Evolutionary conservation across 2,329 filamentous ascomycete genomes (phyloP).

Genomic region (Alternaria dauci): DNA sequence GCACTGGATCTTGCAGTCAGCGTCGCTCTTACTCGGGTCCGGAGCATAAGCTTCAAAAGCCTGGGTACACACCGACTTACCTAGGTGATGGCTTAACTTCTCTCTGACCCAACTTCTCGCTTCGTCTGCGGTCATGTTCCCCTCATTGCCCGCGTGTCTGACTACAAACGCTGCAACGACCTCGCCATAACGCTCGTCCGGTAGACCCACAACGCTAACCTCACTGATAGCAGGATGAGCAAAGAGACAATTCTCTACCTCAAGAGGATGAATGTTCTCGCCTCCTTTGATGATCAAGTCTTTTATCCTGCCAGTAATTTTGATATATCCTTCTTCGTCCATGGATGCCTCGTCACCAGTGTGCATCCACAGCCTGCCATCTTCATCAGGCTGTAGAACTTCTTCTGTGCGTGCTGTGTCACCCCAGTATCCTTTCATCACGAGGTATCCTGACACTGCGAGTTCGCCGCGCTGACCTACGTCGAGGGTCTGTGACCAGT

Average conservation of each 20-base stretch:
- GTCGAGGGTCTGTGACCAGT: constrained; percentile 67
- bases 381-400: constrained; percentile 67
- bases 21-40: not conserved
- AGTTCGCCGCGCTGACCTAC: constrained; percentile 79
- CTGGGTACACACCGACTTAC: constrained; percentile 50
- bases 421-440: constrained; percentile 93
- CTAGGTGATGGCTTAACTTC: constrained; percentile 74
- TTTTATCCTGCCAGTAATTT: constrained; percentile 91
- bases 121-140: constrained; percentile 62
- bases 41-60: not conserved
- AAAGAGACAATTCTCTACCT: constrained; percentile 88
- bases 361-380: constrained; percentile 79
- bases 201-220: constrained; percentile 82
- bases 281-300: constrained; percentile 94
- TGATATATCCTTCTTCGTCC: constrained; percentile 82
- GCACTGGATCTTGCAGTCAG: constrained; percentile 55
- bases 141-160: constrained; percentile 47
- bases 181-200: constrained; percentile 85
- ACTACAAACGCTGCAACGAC: constrained; percentile 85
- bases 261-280: constrained; percentile 94
- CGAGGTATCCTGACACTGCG: constrained; percentile 81
- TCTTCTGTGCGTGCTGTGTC: constrained; percentile 74
- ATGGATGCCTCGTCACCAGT: constrained; percentile 92
- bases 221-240: constrained; percentile 75
- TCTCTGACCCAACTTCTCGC: constrained; percentile 76